Conservation (phyloP, 2,329 filamentous ascomycete species). For the Cladosporium sp. region DNA sequence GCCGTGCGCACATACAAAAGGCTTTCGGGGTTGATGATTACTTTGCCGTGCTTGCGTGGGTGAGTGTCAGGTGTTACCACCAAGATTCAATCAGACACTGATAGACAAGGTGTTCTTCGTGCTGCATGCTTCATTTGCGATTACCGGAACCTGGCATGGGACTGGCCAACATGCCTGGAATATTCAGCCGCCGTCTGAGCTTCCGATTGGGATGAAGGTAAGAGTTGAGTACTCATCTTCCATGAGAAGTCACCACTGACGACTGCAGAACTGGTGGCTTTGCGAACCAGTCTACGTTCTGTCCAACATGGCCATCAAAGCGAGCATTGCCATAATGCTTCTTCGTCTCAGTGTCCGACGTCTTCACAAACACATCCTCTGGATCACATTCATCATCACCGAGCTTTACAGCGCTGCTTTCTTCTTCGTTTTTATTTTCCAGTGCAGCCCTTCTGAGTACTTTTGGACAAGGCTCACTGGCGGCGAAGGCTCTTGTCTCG, state of each 20-base stretch:
- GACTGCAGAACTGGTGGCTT: constrained; percentile 33
- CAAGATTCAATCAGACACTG: background rate
- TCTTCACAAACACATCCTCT: constrained; percentile 14
- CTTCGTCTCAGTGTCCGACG: constrained; percentile 13
- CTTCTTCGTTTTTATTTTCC: constrained; percentile 19
- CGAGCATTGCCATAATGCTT: constrained; percentile 19
- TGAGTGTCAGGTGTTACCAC: background rate
- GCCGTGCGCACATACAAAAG: constrained; percentile 10
- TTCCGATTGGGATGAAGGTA: constrained; percentile 15
- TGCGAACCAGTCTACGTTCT: constrained; percentile 22
- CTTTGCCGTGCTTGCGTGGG: constrained; percentile 14
- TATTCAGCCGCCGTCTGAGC: constrained; percentile 14
- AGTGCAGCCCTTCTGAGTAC: constrained; percentile 16
- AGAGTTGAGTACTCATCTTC: background rate
- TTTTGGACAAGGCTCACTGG: constrained; percentile 18
- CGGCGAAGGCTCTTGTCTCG: constrained; percentile 13
- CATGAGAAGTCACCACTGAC: background rate
- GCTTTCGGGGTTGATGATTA: constrained; percentile 12
- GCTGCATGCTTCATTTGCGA: constrained; percentile 14
- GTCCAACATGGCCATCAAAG: constrained; percentile 21
- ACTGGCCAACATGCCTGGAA: constrained; percentile 15
- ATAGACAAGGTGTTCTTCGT: constrained; percentile 14
- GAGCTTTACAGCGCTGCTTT: constrained; percentile 16
- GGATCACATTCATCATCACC: constrained; percentile 13
- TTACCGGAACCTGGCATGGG: constrained; percentile 14